Percentiles rank a stretch among this genome's conserved stretches.
These are phyloP conservation scores for Candida taoyuanica DNA, from an alignment of 805 yeast species.

Conservation along the genomic window DNA sequence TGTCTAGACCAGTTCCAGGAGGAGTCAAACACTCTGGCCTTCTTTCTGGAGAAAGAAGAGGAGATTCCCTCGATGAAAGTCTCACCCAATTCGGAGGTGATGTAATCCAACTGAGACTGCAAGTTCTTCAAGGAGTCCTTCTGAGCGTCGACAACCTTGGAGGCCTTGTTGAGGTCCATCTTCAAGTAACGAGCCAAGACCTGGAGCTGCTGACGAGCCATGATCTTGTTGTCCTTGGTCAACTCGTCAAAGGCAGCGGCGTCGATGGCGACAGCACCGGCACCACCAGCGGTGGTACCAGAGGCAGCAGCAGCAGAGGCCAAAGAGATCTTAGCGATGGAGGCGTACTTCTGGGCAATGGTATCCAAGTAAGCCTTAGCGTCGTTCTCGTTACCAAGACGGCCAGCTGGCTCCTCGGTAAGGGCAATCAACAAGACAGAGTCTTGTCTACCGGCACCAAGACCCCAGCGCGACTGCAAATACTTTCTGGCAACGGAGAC, in stretches of 20 bases:
- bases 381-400: slow-evolving; percentile 81
- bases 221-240: slow-evolving; percentile 43
- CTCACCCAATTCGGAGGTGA: slow-evolving; percentile 74
- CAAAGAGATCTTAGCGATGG: slow-evolving; percentile 73
- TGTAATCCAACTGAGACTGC: slow-evolving; percentile 87
- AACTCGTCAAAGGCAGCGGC: slow-evolving; percentile 86
- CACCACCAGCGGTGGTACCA: slow-evolving; percentile 41
- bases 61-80: slow-evolving; percentile 87
- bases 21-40: slow-evolving; percentile 94
- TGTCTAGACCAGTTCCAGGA: slow-evolving; percentile 99
- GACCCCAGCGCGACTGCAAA: slow-evolving; percentile 88
- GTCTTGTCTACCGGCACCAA: slow-evolving; percentile 93
- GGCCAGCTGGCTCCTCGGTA: slow-evolving; percentile 85
- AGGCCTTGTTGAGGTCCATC: slow-evolving; percentile 87
- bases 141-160: slow-evolving; percentile 68
- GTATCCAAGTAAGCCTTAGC: slow-evolving; percentile 88
- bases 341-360: slow-evolving; percentile 79
- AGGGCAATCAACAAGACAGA: slow-evolving; percentile 77
- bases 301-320: slow-evolving; percentile 55
- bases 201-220: slow-evolving; percentile 63
- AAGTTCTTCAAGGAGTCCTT: slow-evolving; percentile 79
- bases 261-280: slow-evolving; percentile 87
- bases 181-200: slow-evolving; percentile 92
- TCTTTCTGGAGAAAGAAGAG: slow-evolving; percentile 85
- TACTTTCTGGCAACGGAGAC: slow-evolving; percentile 89